Conservation (phyloP, 139 green algal genomes). For the Picochlorum sp. region DNA sequence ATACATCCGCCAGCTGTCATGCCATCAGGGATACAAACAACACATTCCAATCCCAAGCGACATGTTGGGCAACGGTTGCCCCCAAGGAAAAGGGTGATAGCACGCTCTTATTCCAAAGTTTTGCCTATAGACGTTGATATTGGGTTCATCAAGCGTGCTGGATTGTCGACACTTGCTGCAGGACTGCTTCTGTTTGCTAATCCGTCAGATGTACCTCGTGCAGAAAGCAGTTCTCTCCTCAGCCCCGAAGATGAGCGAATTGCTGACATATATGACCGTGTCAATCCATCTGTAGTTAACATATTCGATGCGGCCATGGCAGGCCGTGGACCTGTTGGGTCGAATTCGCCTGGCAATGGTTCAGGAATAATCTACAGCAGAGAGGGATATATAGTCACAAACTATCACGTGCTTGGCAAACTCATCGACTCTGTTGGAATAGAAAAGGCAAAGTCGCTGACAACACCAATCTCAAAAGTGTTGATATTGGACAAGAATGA, state of each 20-base stretch:
- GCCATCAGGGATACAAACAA: no score
- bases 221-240: background rate
- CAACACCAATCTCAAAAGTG: slow-evolving; percentile 40
- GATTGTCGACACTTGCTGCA: background rate
- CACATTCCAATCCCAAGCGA: no score
- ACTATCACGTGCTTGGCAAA: slow-evolving; percentile 47
- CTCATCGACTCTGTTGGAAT: slow-evolving; percentile 22
- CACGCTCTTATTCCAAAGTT: no score
- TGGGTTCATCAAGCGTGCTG: no score
- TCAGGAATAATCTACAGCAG: slow-evolving; percentile 70
- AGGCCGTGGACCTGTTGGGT: slow-evolving; percentile 15
- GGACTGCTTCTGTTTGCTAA: slow-evolving; percentile 3
- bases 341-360: slow-evolving; percentile 68
- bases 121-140: no score
- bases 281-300: slow-evolving; percentile 49
- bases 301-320: slow-evolving; percentile 57
- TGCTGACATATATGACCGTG: slow-evolving; percentile 47
- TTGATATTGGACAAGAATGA: slow-evolving; percentile 53
- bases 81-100: no score
- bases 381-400: slow-evolving; percentile 66
- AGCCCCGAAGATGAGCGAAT: slow-evolving; percentile 44
- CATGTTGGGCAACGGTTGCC: no score
- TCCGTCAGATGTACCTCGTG: background rate
- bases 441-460: slow-evolving; percentile 6
- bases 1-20: no score